Base-by-base conservation (phyloP, 2,329 filamentous ascomycete genomes). In the Colletotrichum sp. region DNA sequence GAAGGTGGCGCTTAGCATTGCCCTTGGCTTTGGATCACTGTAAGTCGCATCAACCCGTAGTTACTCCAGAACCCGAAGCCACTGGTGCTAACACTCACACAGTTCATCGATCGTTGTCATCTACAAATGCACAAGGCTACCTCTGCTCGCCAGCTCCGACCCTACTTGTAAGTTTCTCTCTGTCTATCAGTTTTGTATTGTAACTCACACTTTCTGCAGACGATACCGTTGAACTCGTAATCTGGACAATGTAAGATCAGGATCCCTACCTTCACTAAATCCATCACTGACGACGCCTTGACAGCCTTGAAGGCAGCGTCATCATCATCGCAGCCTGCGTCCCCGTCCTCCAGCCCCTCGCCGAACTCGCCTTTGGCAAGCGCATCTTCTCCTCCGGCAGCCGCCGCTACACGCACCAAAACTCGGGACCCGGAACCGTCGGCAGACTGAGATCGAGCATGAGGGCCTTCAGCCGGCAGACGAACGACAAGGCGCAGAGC, bases 231-330 rank as follows among this genome's bases (percentile, higher is more conserved):
- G 85, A 87, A 21, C 80, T 88, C 5, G 82, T 87, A 1, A 83
- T 88, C 21, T 89, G 87, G 87, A 88, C 87, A 13, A 82, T 83
- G 86, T 87, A 82, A 81, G 79, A 26, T 34, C n/a, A 15, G 3
- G 3, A 28, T 5, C n/a, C 26, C 18, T 7, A 16, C 5, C 36
- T 2, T 2, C 1, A 5, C 3, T 13, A 1, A 7, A 1, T 0
- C n/a, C 0, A 10, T 13, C n/a, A 18, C 21, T 67, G 32, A 32
- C 32, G n/a, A 12, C 2, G 9, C 13, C 13, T 15, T 28, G 26
- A 4, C 43, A 84, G 83, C 7, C 77, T 83, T 69, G 83, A 85
- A 75, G 81, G 81, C 8, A 81, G 79, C 55, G 81, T 80, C 52
- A 82, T 84, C 36, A 84, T 84, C 61, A 84, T 84, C 39, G 83